Evolutionary conservation across 192 early-diverging fungal species (phyloP), one percentile per base, ranked within the genome.

Genomic region (Coemansia sp.): DNA sequence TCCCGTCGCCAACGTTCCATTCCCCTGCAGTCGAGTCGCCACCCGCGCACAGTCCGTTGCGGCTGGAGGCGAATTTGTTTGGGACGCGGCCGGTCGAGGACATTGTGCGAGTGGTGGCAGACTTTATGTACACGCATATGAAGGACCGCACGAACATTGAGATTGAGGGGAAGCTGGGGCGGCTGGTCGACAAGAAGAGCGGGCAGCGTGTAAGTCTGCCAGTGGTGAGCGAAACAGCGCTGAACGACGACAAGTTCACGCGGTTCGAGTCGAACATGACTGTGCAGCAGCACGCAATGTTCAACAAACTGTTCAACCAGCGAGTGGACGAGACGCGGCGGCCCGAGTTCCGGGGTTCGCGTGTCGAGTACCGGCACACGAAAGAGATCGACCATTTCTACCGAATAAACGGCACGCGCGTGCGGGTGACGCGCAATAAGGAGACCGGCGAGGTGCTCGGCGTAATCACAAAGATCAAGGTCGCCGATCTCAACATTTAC

Each of bases 131-230:
- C 44, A 72, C 83, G 38, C 73, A 88, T 46, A 73, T 85, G 57
- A 66, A 82, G 47, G 76, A 75, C 51, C 66, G 73, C 10, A 51
- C 69, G 2, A 75, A 64, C 63, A 67, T 66, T 40, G 65, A 82
- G 59, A 93, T 97, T 64, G 95, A 97, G 71, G 93, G 90, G n/a
- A 97, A 97, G 73, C 81, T 97, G 9, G 95, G 95, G 6, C 58
- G 86, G 42, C 71, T 97, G 19, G 68, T 92, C 5, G 89, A 93
- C 61, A 90, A 86, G 57, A 69, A 66, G 12, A 87, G 85, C 1
- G 64, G 81, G 0, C 59, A 80, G 51, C 83, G 93, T 23, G 66
- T 93, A 19, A 62, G 65, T 17, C 65, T 94, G 48, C 87, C 88
- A 2, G 85, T 92, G 25, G 34, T 65, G 34, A 84, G 82, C 57